Conservation (phyloP, 2,329 filamentous ascomycete genomes). For the Fusarium devonianum region DNA sequence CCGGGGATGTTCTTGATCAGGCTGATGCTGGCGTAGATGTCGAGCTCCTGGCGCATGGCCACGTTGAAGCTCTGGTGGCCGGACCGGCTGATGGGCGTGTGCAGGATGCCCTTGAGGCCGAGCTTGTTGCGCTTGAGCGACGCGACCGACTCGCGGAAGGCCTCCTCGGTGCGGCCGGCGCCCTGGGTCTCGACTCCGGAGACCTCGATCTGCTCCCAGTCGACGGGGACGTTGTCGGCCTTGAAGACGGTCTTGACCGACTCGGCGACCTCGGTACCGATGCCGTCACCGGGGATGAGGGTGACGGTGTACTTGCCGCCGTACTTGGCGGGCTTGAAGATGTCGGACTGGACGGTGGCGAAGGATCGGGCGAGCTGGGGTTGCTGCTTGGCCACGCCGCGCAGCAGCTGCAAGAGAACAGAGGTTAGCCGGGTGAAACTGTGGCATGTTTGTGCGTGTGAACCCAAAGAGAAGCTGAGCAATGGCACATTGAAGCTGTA, state of each 20-base stretch:
- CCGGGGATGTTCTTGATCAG: constrained; percentile 99
- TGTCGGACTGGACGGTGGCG: constrained; percentile 88
- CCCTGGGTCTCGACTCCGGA: constrained; percentile 87
- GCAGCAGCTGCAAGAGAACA: constrained; percentile 55
- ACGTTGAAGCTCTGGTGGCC: constrained; percentile 99
- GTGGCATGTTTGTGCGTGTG: too few relatives aligned
- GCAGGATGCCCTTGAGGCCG: constrained; percentile 97
- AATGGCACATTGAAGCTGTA: constrained; percentile 4
- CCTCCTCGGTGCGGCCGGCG: constrained; percentile 84
- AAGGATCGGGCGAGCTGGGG: constrained; percentile 63
- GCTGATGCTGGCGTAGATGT: constrained; percentile 98
- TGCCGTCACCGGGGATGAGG: constrained; percentile 97
- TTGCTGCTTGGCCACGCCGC: constrained; percentile 57
- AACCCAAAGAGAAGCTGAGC: constrained; percentile 8
- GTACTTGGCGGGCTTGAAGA: constrained; percentile 99
- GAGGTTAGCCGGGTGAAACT: too few relatives aligned
- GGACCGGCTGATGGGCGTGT: constrained; percentile 95
- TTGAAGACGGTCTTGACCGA: constrained; percentile 99
- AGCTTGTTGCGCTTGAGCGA: constrained; percentile 99
- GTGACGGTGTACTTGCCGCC: constrained; percentile 99
- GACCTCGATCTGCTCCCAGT: constrained; percentile 98
- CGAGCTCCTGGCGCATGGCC: constrained; percentile 96
- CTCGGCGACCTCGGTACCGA: constrained; percentile 96
- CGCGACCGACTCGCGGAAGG: constrained; percentile 94
- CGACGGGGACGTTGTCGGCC: constrained; percentile 97